Evolutionary conservation across 2,329 filamentous ascomycete species (phyloP).

Genomic region (Cladosporium sp.): DNA sequence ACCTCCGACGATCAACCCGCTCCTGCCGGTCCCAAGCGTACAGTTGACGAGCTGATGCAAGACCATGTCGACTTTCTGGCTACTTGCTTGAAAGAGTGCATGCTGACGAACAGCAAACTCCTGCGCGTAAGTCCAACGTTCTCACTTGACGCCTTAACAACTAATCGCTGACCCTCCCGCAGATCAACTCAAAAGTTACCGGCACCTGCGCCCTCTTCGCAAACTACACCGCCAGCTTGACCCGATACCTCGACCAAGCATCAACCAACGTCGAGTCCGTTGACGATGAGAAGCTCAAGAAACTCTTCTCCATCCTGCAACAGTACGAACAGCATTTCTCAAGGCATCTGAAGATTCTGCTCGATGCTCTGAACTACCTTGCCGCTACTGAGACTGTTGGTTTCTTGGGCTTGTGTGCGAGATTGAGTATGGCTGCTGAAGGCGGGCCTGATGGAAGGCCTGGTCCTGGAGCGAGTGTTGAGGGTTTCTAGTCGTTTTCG

Average conservation of each 20-base stretch:
- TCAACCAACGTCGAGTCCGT: slow-evolving; percentile 55
- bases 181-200: slow-evolving; percentile 98
- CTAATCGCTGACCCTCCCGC: slow-evolving; percentile 14
- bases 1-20: not conserved
- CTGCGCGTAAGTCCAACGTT: slow-evolving; percentile 61
- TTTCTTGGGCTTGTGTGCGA: slow-evolving; percentile 77
- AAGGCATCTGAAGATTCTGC: slow-evolving; percentile 83
- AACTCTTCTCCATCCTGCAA: slow-evolving; percentile 78
- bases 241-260: slow-evolving; percentile 66
- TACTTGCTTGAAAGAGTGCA: slow-evolving; percentile 97
- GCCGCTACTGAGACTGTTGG: slow-evolving; percentile 96
- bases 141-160: not conserved
- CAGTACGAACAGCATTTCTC: slow-evolving; percentile 95
- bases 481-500: not conserved
- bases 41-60: slow-evolving; percentile 97
- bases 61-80: slow-evolving; percentile 98
- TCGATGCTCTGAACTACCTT: slow-evolving; percentile 94
- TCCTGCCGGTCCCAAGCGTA: slow-evolving; percentile 55
- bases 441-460: slow-evolving; percentile 39
- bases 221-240: slow-evolving; percentile 79
- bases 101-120: slow-evolving; percentile 95
- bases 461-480: slow-evolving; percentile 6
- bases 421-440: slow-evolving; percentile 75
- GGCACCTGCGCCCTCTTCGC: slow-evolving; percentile 94
- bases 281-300: slow-evolving; percentile 53